Percentiles rank a stretch among this genome's conserved stretches.
Conservation (phyloP, 345 rosid species). For the Citrus maxima region DNA sequence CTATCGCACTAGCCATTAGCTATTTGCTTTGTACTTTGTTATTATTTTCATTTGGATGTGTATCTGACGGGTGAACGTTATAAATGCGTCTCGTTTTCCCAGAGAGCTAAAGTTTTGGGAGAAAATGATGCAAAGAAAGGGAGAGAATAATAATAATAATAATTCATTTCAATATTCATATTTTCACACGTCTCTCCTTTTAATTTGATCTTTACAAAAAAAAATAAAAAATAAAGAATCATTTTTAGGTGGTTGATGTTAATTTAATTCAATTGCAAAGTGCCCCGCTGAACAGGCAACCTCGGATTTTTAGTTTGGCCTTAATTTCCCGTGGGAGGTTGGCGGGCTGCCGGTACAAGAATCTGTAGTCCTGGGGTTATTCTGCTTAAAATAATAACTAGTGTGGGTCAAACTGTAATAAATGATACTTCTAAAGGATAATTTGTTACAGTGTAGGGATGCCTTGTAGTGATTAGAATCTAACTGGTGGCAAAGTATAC, state of each 20-base stretch:
- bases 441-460: not conserved
- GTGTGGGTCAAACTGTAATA: not conserved
- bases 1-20: too few relatives aligned
- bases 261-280: not conserved
- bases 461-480: too few relatives aligned
- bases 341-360: too few relatives aligned
- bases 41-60: constrained; percentile 14
- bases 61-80: constrained; percentile 32
- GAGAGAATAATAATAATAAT: not conserved
- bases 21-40: not conserved
- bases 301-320: too few relatives aligned
- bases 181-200: constrained; percentile 14
- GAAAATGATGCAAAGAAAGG: not conserved
- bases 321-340: too few relatives aligned
- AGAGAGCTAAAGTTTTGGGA: not conserved
- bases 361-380: too few relatives aligned
- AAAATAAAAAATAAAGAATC: not conserved
- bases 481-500: too few relatives aligned
- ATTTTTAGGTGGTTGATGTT: not conserved
- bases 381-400: too few relatives aligned
- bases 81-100: constrained; percentile 32
- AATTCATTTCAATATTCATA: not conserved
- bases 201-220: not conserved
- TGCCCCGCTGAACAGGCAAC: too few relatives aligned
- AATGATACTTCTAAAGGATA: not conserved